Conservation (phyloP, 495 filamentous ascomycete species). For the Penicillium riverlandense region DNA sequence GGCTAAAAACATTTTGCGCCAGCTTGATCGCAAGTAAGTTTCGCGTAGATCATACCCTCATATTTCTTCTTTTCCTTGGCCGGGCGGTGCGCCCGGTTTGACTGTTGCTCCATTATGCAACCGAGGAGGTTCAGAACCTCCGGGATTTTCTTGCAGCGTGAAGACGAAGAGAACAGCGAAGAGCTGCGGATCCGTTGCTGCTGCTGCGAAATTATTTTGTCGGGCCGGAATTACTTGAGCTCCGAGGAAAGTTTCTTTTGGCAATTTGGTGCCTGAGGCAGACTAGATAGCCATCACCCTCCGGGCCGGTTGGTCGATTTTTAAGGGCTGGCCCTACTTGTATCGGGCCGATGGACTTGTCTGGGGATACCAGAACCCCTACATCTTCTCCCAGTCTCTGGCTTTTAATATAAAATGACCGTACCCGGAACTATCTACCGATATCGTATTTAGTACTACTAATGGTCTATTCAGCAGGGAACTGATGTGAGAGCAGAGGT, state of each 20-base stretch:
- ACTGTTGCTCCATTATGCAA: conserved; percentile 66
- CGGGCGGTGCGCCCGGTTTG: conserved; percentile 79
- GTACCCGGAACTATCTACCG: neutral
- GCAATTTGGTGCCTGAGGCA: conserved; percentile 10
- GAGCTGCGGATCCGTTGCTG: neutral
- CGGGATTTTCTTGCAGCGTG: conserved; percentile 9
- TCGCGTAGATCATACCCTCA: conserved; percentile 29
- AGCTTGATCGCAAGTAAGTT: conserved; percentile 4
- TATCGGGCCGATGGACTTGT: conserved; percentile 7
- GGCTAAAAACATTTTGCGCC: conserved; percentile 6
- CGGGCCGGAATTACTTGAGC: conserved; percentile 23
- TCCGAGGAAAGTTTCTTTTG: conserved; percentile 15
- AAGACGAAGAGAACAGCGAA: neutral
- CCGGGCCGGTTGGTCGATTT: conserved; percentile 1
- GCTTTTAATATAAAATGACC: no score
- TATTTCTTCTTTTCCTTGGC: conserved; percentile 88
- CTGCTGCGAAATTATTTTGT: conserved; percentile 19
- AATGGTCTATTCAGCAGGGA: neutral
- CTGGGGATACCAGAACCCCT: neutral
- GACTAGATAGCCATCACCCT: no score
- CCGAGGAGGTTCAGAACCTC: conserved; percentile 28
- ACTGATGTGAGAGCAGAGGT: no score
- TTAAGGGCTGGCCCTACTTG: conserved; percentile 3
- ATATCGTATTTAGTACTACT: neutral
- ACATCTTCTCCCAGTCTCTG: no score